Percentiles rank a stretch among this genome's conserved stretches.
phyloP scores from a whole-genome alignment of 2,329 filamentous ascomycete genomes.

The Colletotrichum incanum region DNA sequence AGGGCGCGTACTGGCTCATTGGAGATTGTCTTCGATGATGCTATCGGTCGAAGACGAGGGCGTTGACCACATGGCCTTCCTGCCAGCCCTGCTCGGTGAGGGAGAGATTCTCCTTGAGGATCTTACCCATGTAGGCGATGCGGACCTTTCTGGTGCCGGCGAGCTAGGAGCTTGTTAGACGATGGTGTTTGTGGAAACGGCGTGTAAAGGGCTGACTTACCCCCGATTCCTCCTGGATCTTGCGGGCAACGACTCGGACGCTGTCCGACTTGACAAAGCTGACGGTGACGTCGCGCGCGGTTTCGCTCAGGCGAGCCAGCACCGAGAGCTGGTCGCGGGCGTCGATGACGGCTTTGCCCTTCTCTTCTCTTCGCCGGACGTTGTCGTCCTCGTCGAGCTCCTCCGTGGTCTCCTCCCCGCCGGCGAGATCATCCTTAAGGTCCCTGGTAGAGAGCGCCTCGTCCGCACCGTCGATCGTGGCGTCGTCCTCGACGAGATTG shows the following conservation, averaged over 20 bases:
- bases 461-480: constrained; percentile 59
- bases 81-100: constrained; percentile 83
- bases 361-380: constrained; percentile 66
- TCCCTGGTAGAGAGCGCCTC: constrained; percentile 37
- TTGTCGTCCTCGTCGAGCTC: constrained; percentile 54
- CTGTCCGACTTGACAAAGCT: constrained; percentile 72
- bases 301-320: constrained; percentile 77
- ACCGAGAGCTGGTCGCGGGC: constrained; percentile 71
- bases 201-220: constrained; percentile 62
- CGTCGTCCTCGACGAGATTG: constrained; percentile 65
- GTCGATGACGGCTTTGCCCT: constrained; percentile 71
- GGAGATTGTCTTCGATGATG: constrained; percentile 32
- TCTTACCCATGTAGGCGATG: constrained; percentile 85
- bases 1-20: background rate
- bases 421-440: constrained; percentile 59
- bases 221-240: constrained; percentile 74
- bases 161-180: constrained; percentile 62
- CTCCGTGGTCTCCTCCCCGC: constrained; percentile 49
- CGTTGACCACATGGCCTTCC: constrained; percentile 82
- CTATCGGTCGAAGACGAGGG: constrained; percentile 74
- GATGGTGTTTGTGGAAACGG: background rate
- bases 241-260: constrained; percentile 75
- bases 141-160: constrained; percentile 72
- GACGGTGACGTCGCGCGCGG: constrained; percentile 74
- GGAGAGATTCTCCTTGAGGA: constrained; percentile 78